Base-by-base conservation (phyloP, 495 filamentous ascomycete species). In the Neurospora pannonica region DNA sequence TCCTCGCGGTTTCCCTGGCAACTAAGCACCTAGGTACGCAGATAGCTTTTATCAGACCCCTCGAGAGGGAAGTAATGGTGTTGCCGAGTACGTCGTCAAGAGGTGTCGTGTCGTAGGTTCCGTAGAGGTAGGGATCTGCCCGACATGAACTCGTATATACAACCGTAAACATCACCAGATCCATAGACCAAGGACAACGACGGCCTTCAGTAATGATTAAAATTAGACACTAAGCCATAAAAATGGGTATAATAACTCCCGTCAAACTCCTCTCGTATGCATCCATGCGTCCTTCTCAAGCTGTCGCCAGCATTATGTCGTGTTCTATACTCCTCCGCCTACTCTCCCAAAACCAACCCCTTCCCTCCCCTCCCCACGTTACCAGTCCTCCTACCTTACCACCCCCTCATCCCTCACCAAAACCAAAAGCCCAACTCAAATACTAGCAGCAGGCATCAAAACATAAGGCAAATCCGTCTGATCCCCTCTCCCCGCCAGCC, bases 381-480 rank as follows among this genome's bases (percentile, higher is more conserved):
- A n/a, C 40, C 40, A 19, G 17, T 40, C 38, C 38, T n/a, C 39
- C 5, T 17, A 1, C 6, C 39, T 19, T 15, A 42, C 4, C 19
- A 46, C 8, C 3, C 19, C 8, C 46, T 54, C 46, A 5, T 13
- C 21, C 46, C 46, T 24, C 9, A 11, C 46, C 21, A 10, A 17
- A 28, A 21, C 43, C 13, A 17, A 67, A 67, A 19, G 5, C 54
- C 24, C 24, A 17, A 67, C 15, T 67, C 54, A 67, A 8, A 67
- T 9, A 67, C 15, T 36, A 67, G 54, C 13, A 10, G 76, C 69
- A 62, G 81, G 72, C 54, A 77, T 79, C 40, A 86, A 70, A n/a
- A 86, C 82, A 74, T 85, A 86, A 31, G 83, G 84, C 73, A 86
- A 70, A 31, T 80, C 80, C 36, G 81, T 79, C 17, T 62, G 75